These are phyloP conservation scores for Rutstroemia sp. DNA, from an alignment of 2,329 filamentous ascomycete species.

Conservation along the genomic window DNA sequence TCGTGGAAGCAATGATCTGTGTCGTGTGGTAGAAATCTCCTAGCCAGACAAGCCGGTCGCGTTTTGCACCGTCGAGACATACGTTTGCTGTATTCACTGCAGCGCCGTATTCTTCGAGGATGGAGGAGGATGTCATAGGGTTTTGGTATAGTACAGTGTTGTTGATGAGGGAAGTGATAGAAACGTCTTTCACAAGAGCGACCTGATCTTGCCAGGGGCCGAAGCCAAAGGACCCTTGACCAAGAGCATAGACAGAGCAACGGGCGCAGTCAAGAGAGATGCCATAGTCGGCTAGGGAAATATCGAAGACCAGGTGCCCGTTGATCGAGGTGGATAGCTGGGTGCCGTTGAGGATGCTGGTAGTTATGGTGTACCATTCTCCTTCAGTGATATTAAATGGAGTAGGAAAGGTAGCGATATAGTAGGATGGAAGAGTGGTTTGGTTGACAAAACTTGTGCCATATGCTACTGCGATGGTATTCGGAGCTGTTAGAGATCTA, in stretches of 20 bases:
- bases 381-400: background rate
- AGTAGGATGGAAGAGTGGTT: background rate
- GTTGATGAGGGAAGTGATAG: conserved; percentile 24
- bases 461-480: background rate
- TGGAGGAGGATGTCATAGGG: conserved; percentile 19
- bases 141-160: conserved; percentile 30
- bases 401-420: background rate
- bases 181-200: conserved; percentile 32
- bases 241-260: conserved; percentile 3
- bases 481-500: background rate
- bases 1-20: conserved; percentile 31
- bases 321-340: conserved; percentile 27
- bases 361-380: background rate
- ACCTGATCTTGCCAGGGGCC: conserved; percentile 35
- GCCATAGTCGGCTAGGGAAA: background rate
- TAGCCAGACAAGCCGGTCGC: conserved; percentile 36
- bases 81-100: conserved; percentile 29
- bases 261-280: too few relatives aligned
- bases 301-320: conserved; percentile 17
- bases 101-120: conserved; percentile 33
- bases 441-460: background rate
- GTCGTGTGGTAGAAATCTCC: conserved; percentile 37
- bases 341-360: conserved; percentile 24
- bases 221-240: conserved; percentile 33
- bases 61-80: conserved; percentile 36